Conservation (phyloP, 192 early-diverging fungal species). For the Coemansia sp. region DNA sequence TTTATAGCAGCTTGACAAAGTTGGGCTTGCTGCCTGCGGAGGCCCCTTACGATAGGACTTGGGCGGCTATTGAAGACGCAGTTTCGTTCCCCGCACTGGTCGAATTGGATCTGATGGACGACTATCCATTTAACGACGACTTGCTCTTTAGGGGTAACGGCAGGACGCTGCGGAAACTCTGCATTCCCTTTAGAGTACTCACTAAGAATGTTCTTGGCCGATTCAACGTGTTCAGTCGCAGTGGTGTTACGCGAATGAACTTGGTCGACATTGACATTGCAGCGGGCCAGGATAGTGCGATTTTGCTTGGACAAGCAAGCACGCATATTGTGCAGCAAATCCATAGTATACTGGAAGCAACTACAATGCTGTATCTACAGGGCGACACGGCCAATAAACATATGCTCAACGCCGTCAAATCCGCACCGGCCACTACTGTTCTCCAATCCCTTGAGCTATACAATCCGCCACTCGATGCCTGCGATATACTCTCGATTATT, state of each 20-base stretch:
- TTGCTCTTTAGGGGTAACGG: slow-evolving; percentile 4
- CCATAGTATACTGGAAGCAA: not conserved
- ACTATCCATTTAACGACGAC: slow-evolving; percentile 1
- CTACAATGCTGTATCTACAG: not conserved
- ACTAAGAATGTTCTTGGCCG: not conserved
- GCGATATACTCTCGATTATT: not conserved
- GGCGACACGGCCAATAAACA: not conserved
- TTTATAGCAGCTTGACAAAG: not conserved
- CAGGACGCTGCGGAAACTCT: not conserved
- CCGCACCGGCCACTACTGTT: not conserved
- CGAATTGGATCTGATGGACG: not conserved
- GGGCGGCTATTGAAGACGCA: not conserved
- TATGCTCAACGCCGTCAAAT: not conserved
- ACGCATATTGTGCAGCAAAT: not conserved
- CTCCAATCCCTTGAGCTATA: not conserved
- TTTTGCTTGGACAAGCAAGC: too few relatives aligned
- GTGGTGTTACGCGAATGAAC: not conserved
- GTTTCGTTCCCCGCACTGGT: not conserved
- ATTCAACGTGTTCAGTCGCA: not conserved
- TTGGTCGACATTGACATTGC: not conserved
- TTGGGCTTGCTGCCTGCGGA: not conserved
- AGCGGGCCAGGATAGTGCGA: not conserved
- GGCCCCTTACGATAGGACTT: not conserved
- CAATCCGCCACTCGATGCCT: not conserved
- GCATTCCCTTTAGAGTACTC: not conserved